phyloP scores from a whole-genome alignment of 2,329 filamentous ascomycete species.

The Monosporascus sp. region DNA sequence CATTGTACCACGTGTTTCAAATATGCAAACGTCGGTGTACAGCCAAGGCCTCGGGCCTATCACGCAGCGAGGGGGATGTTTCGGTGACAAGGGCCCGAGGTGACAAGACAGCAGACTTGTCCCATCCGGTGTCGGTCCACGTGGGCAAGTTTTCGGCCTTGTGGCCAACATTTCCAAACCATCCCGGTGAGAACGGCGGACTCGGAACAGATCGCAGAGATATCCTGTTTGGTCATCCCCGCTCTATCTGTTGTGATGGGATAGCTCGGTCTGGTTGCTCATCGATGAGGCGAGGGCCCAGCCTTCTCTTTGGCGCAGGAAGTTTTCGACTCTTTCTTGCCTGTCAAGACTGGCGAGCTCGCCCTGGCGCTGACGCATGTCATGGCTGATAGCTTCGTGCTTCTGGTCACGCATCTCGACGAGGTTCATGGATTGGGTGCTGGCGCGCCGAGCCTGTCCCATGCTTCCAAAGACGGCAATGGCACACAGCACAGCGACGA shows the following conservation, averaged over 20 bases:
- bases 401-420: constrained; percentile 63
- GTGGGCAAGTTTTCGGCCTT: no score
- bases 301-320: constrained; percentile 65
- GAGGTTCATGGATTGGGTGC: constrained; percentile 53
- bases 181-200: no score
- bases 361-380: constrained; percentile 48
- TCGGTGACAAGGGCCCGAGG: not conserved
- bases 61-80: not conserved
- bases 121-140: no score
- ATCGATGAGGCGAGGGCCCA: constrained; percentile 18
- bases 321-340: constrained; percentile 68
- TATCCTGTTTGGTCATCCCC: not conserved
- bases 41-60: not conserved
- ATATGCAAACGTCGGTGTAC: not conserved
- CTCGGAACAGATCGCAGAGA: not conserved
- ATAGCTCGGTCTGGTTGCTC: constrained; percentile 1
- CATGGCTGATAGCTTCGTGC: constrained; percentile 58
- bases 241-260: constrained; percentile 3
- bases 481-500: constrained; percentile 65
- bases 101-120: not conserved
- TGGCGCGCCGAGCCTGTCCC: constrained; percentile 66
- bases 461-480: constrained; percentile 66
- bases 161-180: not conserved
- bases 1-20: not conserved
- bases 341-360: constrained; percentile 47